Evolutionary conservation across 1,139 yeast species (phyloP).

Genomic region (Geotrichum restrictum): DNA sequence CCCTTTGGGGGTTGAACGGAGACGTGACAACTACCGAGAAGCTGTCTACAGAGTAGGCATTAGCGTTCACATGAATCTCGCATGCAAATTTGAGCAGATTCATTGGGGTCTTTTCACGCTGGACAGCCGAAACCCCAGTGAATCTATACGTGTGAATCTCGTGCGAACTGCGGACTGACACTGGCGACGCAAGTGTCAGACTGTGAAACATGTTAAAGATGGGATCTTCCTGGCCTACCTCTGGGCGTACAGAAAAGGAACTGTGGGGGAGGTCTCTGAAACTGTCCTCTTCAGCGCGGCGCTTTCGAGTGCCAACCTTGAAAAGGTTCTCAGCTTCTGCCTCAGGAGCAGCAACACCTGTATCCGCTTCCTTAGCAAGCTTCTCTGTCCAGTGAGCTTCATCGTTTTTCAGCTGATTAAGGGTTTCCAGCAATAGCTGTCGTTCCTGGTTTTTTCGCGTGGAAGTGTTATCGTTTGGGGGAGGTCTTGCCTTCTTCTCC

Average conservation of each 20-base stretch:
- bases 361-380: constrained; percentile 6
- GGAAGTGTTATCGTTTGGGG: no score
- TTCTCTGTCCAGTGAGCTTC: constrained; percentile 3
- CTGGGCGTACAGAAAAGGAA: constrained; percentile 1
- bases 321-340: neutral
- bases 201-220: constrained; percentile 26
- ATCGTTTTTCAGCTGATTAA: constrained; percentile 17
- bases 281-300: neutral
- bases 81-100: constrained; percentile 24
- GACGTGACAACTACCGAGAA: constrained; percentile 24
- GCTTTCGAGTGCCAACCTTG: neutral
- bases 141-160: constrained; percentile 2
- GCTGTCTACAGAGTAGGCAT: constrained; percentile 21
- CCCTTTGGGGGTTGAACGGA: constrained; percentile 22
- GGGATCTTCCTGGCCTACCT: constrained; percentile 12
- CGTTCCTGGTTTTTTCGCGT: neutral
- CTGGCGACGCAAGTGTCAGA: constrained; percentile 19
- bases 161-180: constrained; percentile 3
- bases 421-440: constrained; percentile 10
- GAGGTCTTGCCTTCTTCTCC: no score
- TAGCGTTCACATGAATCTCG: constrained; percentile 15
- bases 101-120: constrained; percentile 14
- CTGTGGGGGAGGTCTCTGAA: neutral
- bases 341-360: neutral
- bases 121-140: constrained; percentile 14